Conservation (phyloP, 805 yeast genomes). For the Priceomyces medius region DNA sequence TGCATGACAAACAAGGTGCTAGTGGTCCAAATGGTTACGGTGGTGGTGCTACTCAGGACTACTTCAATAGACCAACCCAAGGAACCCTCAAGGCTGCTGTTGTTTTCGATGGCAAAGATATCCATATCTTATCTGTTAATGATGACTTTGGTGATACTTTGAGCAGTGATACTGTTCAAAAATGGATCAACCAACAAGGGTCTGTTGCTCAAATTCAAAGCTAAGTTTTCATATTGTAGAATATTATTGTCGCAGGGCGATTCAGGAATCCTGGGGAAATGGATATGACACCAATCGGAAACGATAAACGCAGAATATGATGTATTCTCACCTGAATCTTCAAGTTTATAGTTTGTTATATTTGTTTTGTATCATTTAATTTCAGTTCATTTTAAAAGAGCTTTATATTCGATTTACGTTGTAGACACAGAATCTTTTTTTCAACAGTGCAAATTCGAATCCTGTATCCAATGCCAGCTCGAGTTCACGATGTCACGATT, state of each 20-base stretch:
- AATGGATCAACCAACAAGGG: slow-evolving; percentile 58
- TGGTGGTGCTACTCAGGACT: slow-evolving; percentile 89
- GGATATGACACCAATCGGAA: background rate
- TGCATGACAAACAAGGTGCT: slow-evolving; percentile 81
- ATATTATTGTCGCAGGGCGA: background rate
- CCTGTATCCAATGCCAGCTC: background rate
- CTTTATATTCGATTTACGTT: no score
- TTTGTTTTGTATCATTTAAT: background rate
- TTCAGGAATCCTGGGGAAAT: background rate
- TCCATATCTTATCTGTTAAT: slow-evolving; percentile 63
- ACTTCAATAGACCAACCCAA: slow-evolving; percentile 79
- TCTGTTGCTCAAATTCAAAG: slow-evolving; percentile 35
- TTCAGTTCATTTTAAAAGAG: background rate
- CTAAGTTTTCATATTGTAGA: background rate
- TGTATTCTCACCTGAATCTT: background rate
- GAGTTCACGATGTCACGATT: background rate
- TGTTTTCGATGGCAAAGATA: slow-evolving; percentile 58
- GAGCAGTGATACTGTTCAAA: slow-evolving; percentile 50
- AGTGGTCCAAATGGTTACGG: slow-evolving; percentile 47
- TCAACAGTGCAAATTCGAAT: background rate
- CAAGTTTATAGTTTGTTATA: background rate
- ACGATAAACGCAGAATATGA: no score
- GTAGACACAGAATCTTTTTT: no score
- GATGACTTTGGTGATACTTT: slow-evolving; percentile 44
- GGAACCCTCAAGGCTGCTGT: slow-evolving; percentile 87